These are phyloP conservation scores for Trichoderma endophyticum DNA, from an alignment of 2,329 filamentous ascomycete genomes.

Conservation along the genomic window DNA sequence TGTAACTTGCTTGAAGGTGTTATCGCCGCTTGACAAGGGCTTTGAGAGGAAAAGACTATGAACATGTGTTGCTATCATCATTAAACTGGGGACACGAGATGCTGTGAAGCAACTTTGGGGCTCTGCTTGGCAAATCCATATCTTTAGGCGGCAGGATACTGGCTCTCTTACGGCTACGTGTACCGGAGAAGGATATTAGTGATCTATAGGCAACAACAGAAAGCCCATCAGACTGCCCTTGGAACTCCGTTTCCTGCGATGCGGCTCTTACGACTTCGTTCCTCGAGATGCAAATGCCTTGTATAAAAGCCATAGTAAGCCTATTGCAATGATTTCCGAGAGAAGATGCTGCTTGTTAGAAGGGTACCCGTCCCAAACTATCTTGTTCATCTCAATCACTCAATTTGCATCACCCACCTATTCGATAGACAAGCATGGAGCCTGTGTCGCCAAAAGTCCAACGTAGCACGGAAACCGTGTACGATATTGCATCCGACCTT, in stretches of 20 bases:
- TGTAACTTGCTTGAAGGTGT: neutral
- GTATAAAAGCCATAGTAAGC: neutral
- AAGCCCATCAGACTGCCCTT: neutral
- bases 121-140: neutral
- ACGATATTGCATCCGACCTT: neutral
- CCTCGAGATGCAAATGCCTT: neutral
- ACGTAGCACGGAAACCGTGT: neutral
- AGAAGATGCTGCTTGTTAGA: neutral
- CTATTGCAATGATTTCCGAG: neutral
- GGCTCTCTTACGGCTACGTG: neutral
- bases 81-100: neutral
- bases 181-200: rapidly evolving
- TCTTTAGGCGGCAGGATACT: neutral
- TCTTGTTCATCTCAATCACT: neutral
- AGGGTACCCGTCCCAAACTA: neutral
- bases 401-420: neutral
- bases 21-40: neutral
- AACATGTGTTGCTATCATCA: neutral
- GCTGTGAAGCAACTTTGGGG: neutral
- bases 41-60: neutral
- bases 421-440: neutral
- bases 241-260: neutral
- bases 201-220: neutral
- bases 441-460: neutral
- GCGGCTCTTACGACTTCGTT: neutral